Evolutionary conservation across 2,329 filamentous ascomycete genomes (phyloP).

Genomic region (Diaporthe ilicicola): DNA sequence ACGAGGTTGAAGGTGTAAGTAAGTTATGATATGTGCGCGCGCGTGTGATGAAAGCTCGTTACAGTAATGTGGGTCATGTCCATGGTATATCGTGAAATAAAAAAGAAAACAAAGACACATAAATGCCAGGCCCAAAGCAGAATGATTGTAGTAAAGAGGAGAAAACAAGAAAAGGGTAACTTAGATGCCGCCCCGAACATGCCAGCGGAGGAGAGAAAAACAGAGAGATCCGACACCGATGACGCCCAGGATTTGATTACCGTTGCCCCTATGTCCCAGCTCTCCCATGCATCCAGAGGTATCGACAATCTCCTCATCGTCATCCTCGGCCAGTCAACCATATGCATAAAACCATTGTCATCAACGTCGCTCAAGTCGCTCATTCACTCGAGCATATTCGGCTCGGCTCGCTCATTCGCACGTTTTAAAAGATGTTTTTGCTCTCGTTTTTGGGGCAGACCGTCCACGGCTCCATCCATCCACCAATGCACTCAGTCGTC

Average conservation of each 20-base stretch:
- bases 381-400: not conserved
- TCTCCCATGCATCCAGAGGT: constrained; percentile 8
- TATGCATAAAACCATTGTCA: constrained; percentile 8
- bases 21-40: constrained; percentile 20
- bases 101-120: not conserved
- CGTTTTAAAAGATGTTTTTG: constrained; percentile 1
- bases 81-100: constrained; percentile 35
- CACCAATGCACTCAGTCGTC: constrained; percentile 41
- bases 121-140: constrained; percentile 2
- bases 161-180: not conserved
- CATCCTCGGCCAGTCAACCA: not conserved
- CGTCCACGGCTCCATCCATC: not conserved
- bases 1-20: constrained; percentile 16
- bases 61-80: constrained; percentile 27
- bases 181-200: constrained; percentile 20
- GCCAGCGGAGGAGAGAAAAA: not conserved
- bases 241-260: constrained; percentile 6
- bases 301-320: not conserved
- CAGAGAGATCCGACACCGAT: constrained; percentile 12
- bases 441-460: not conserved
- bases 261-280: not conserved
- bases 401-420: not conserved
- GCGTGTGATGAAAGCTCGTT: constrained; percentile 13
- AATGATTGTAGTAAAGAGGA: constrained; percentile 11
- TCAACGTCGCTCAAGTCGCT: constrained; percentile 14